Percentiles rank a stretch among this genome's conserved stretches.
These are phyloP conservation scores for Diplotaxis tenuifolia DNA, from an alignment of 345 rosid genomes.

Conservation along the genomic window DNA sequence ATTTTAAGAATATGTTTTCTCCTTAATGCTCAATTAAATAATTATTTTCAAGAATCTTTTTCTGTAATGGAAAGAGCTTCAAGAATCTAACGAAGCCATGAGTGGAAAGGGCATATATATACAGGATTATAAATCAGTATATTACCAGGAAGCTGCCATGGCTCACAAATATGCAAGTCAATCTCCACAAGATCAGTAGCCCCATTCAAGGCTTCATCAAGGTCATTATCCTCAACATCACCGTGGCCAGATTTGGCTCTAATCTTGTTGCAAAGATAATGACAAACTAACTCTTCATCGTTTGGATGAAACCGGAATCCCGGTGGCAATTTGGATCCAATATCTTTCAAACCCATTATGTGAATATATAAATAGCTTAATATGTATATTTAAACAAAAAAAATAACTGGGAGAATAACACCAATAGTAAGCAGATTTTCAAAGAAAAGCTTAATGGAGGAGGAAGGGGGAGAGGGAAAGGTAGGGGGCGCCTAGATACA, in stretches of 20 bases:
- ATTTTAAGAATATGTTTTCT: conserved; percentile 17
- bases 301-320: conserved; percentile 96
- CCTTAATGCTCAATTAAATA: not conserved
- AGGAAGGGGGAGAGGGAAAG: conserved; percentile 23
- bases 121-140: not conserved
- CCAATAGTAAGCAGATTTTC: conserved; percentile 9
- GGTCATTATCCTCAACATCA: conserved; percentile 51
- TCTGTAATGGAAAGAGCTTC: not conserved
- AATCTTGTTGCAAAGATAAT: conserved; percentile 85
- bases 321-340: conserved; percentile 92
- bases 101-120: not conserved
- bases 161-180: conserved; percentile 95
- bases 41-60: not conserved
- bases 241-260: conserved; percentile 28
- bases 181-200: conserved; percentile 70
- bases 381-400: not conserved
- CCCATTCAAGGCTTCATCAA: conserved; percentile 52
- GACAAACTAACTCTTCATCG: conserved; percentile 94
- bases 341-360: conserved; percentile 85
- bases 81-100: conserved; percentile 3
- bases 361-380: not conserved
- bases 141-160: conserved; percentile 99
- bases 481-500: conserved; percentile 27
- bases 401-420: not conserved
- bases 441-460: conserved; percentile 35